Evolutionary conservation across 2,329 filamentous ascomycete species (phyloP).

Genomic region (Fusarium bulbicola): DNA sequence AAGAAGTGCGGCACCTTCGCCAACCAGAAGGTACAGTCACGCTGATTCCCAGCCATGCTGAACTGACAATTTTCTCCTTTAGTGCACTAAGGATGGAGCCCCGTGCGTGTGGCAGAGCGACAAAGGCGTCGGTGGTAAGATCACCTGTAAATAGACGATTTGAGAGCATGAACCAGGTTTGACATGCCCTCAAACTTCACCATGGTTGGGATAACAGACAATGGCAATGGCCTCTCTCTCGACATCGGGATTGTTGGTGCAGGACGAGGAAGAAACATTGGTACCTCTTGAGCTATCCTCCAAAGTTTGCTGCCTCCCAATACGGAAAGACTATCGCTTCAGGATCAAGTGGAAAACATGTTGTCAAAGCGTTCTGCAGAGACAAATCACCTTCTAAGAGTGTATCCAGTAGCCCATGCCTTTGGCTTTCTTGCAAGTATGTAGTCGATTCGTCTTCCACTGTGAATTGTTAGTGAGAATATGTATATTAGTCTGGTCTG

Average conservation of each 20-base stretch:
- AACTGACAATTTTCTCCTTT: background rate
- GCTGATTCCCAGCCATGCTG: fast-evolving
- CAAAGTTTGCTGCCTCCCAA: background rate
- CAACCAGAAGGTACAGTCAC: background rate
- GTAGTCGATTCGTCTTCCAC: too few species aligned
- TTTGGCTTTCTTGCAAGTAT: background rate
- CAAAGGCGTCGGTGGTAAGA: background rate
- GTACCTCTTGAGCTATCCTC: background rate
- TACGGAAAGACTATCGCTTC: background rate
- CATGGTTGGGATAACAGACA: background rate
- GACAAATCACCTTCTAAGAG: background rate
- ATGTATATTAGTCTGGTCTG: fast-evolving
- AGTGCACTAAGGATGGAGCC: background rate
- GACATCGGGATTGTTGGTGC: too few species aligned
- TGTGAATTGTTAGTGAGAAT: fast-evolving
- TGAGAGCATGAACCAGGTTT: background rate
- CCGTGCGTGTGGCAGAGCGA: background rate
- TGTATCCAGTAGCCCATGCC: background rate
- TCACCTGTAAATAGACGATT: background rate
- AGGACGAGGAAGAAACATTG: fast-evolving
- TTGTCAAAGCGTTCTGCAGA: background rate
- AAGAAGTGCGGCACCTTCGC: background rate
- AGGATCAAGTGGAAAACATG: background rate
- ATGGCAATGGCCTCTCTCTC: fast-evolving
- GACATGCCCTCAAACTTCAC: background rate